These are phyloP conservation scores for Hygrophila difformis DNA, from an alignment of 257 asterid species.

Conservation along the genomic window DNA sequence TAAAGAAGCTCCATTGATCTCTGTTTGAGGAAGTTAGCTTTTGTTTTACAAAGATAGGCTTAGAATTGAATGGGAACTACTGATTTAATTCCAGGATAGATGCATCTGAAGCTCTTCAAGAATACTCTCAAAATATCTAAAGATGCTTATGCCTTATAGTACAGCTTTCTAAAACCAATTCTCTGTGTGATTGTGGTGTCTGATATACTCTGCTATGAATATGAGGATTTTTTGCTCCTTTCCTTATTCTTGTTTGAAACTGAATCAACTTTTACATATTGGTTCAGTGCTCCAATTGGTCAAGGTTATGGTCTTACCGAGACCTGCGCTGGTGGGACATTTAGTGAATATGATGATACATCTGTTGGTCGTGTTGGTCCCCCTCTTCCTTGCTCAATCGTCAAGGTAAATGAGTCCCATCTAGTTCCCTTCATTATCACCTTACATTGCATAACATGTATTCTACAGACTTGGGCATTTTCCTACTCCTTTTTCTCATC, in stretches of 20 bases:
- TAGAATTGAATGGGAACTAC: not conserved
- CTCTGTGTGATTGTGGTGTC: not conserved
- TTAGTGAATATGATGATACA: slow-evolving; percentile 87
- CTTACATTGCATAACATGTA: not conserved
- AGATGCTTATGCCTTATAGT: not conserved
- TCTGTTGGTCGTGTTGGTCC: slow-evolving; percentile 99
- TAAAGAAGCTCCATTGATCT: not conserved
- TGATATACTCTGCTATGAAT: too few relatives aligned
- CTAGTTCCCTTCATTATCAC: slow-evolving; percentile 9
- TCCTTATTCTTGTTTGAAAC: not conserved
- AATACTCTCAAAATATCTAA: not conserved
- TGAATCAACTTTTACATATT: slow-evolving; percentile 9
- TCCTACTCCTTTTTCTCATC: too few relatives aligned
- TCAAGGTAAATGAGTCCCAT: slow-evolving; percentile 47
- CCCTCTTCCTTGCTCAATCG: slow-evolving; percentile 80
- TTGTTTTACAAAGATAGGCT: not conserved
- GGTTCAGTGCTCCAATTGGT: slow-evolving; percentile 85
- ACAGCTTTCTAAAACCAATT: not conserved
- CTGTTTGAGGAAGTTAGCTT: slow-evolving; percentile 3
- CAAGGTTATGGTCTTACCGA: slow-evolving; percentile 99
- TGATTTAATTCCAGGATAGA: not conserved
- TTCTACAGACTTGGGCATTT: too few relatives aligned
- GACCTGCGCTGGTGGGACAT: slow-evolving; percentile 98
- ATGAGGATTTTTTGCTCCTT: too few relatives aligned
- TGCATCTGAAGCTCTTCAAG: not conserved